Base-by-base conservation (phyloP, 306 rosid species). In the Trifolium dubium region DNA sequence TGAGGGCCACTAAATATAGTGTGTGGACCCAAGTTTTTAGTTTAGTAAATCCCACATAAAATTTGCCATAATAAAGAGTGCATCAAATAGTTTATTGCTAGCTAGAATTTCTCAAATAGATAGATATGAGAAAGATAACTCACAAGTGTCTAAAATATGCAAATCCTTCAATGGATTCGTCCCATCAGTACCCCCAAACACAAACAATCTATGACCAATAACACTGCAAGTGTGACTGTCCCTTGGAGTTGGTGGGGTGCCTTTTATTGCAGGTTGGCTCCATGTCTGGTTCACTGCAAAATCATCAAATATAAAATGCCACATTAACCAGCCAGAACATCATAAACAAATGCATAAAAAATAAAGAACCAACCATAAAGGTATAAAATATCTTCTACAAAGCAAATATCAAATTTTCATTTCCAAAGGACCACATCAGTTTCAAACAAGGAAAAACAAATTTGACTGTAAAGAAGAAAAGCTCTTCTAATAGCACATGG, bases 161-260 rank as follows among this genome's bases (percentile, higher is more conserved):
- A 95, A 90, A 80, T 95, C 99, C 70, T 70, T 88, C 28, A 95
- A 93, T 35, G 99, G 99, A 65, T 79, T 95, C 68, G 71, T 85
- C 69, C 99, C 99, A 86, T 95, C 99, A 5, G 99, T 95, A 58
- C 99, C 99, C 69, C 99, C 99, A 86, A 95, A 95, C 17, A 95
- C 90, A 78, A 80, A 92, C 12, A 95, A 90, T 80, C 87, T 85
- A 78, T 90, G 92, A 72, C 89, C 96, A 87, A 95, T 81, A 7
- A 92, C 79, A 8, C 92, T 87, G 71, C 99, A 95, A 41, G 88
- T 88, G 77, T 95, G 98, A 81, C 99, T 95, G 80, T 95, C 99
- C 82, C 99, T 88, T 6, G 96, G 96, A 72, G 88, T 77, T 17
- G 99, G 99, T 2, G 88, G 89, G 28, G 80, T 67, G 77, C 99